Evolutionary conservation across 2,329 filamentous ascomycete species (phyloP).

Genomic region (Clarireedia monteithiana): DNA sequence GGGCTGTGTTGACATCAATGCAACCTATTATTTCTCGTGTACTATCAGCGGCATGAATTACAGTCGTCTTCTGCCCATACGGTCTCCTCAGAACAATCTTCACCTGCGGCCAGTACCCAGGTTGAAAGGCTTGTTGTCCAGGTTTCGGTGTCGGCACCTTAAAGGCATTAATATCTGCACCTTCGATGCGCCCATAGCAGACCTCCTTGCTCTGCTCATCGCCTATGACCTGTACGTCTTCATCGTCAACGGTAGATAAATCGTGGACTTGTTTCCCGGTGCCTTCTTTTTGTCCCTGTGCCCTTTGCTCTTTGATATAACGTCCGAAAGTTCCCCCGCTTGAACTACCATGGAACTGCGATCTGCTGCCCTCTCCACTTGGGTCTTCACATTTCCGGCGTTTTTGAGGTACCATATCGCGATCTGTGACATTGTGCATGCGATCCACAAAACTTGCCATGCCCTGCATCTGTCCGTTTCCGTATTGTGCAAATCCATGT

Average conservation of each 20-base stretch:
- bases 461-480: slow-evolving; percentile 27
- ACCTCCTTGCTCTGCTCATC: slow-evolving; percentile 63
- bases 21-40: slow-evolving; percentile 64
- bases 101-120: slow-evolving; percentile 62
- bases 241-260: slow-evolving; percentile 43
- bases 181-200: slow-evolving; percentile 72
- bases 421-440: slow-evolving; percentile 66
- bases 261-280: slow-evolving; percentile 34
- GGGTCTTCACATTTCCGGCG: slow-evolving; percentile 47
- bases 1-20: slow-evolving; percentile 61
- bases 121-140: slow-evolving; percentile 46
- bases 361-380: slow-evolving; percentile 36
- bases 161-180: slow-evolving; percentile 57
- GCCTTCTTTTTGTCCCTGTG: slow-evolving; percentile 34
- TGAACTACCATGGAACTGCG: slow-evolving; percentile 38
- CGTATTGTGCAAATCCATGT: slow-evolving; percentile 18
- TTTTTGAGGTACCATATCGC: slow-evolving; percentile 55
- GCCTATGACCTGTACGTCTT: slow-evolving; percentile 49
- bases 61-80: slow-evolving; percentile 44
- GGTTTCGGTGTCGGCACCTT: slow-evolving; percentile 63
- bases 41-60: slow-evolving; percentile 68
- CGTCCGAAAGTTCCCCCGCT: slow-evolving; percentile 55
- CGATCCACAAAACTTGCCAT: slow-evolving; percentile 62
- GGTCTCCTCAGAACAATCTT: slow-evolving; percentile 62
- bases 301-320: slow-evolving; percentile 54